Evolutionary conservation across 495 filamentous ascomycete species (phyloP).

Genomic region (Aspergillus mulundensis): DNA sequence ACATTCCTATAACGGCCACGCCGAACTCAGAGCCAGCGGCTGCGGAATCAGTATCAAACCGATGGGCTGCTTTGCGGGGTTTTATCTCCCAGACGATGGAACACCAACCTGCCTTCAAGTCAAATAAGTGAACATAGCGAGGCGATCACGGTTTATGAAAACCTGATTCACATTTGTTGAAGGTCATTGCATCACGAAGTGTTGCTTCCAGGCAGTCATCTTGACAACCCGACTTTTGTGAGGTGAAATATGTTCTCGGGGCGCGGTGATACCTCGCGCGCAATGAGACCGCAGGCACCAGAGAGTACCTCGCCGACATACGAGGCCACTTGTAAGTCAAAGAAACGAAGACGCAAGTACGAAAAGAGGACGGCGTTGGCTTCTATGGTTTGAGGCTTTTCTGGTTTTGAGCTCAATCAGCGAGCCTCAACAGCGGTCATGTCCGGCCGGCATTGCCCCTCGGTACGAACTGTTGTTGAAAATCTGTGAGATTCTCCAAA

Average conservation of each 20-base stretch:
- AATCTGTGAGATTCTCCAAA: background rate
- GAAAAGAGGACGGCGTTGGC: background rate
- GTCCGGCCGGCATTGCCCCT: background rate
- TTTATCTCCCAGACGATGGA: conserved; percentile 74
- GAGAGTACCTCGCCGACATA: too few species aligned
- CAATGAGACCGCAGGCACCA: background rate
- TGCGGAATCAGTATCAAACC: conserved; percentile 42
- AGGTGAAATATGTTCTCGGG: background rate
- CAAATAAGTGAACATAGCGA: conserved; percentile 24
- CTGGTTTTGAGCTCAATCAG: background rate
- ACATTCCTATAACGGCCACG: conserved; percentile 21
- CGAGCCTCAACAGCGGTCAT: background rate
- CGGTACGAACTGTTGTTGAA: background rate
- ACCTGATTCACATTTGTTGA: background rate
- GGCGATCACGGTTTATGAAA: background rate
- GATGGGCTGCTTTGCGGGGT: conserved; percentile 64
- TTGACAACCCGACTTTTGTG: background rate
- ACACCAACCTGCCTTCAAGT: conserved; percentile 61
- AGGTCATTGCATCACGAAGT: background rate
- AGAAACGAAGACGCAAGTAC: background rate
- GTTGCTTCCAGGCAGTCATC: background rate
- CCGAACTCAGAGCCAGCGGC: conserved; percentile 13
- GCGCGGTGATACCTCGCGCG: background rate
- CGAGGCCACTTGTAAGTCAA: too few species aligned
- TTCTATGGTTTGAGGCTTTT: background rate